phyloP scores from a whole-genome alignment of 352 stramenopile species.

The Phytophthora sansomeana region DNA sequence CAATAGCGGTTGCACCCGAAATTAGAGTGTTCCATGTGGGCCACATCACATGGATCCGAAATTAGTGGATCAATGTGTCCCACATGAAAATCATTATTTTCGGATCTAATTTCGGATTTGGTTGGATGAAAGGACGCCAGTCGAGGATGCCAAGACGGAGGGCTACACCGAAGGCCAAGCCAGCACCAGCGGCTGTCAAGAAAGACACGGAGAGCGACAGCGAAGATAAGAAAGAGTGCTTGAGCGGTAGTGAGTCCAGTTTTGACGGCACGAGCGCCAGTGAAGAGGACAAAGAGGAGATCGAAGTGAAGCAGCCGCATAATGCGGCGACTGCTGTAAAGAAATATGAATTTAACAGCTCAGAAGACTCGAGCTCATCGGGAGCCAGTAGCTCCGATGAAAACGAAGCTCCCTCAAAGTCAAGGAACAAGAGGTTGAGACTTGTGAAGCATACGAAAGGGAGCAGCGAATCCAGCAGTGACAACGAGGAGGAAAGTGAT shows the following conservation, averaged over 20 bases:
- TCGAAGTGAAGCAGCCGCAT: not conserved
- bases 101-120: not conserved
- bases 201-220: constrained; percentile 43
- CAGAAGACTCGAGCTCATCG: constrained; percentile 1
- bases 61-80: not conserved
- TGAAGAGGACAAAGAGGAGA: not conserved
- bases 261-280: constrained; percentile 13
- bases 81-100: not conserved
- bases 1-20: not conserved
- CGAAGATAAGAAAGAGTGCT: constrained; percentile 1
- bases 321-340: not conserved
- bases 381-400: not conserved
- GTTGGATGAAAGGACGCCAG: not conserved
- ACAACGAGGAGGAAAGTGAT: not conserved
- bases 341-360: not conserved
- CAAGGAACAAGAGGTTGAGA: not conserved
- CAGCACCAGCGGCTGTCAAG: constrained; percentile 11
- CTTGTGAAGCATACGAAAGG: not conserved
- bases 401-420: not conserved
- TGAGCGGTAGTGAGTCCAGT: constrained; percentile 24
- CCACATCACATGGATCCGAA: not conserved
- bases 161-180: constrained; percentile 13
- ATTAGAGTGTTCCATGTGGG: not conserved
- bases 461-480: not conserved
- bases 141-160: constrained; percentile 12